Evolutionary conservation across 345 rosid species (phyloP).

Genomic region (Camelina sativa): DNA sequence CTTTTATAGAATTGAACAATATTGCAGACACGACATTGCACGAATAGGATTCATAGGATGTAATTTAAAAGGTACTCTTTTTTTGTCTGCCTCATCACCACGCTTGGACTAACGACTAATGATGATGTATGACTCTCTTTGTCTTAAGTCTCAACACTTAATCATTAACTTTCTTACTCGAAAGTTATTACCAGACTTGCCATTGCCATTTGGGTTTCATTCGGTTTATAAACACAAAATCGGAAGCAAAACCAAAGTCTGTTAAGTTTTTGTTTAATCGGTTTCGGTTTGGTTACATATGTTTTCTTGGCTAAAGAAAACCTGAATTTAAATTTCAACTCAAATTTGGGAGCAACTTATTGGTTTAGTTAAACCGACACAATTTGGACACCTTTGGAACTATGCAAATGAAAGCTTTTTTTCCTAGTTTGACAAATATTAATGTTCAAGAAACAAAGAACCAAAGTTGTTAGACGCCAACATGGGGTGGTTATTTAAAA

Average conservation of each 20-base stretch:
- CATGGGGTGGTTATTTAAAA: slow-evolving; percentile 26
- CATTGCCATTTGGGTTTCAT: no score
- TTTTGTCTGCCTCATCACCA: neutral
- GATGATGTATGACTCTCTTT: neutral
- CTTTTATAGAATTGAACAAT: neutral
- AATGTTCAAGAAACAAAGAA: slow-evolving; percentile 26
- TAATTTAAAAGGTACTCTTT: neutral
- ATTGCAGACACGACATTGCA: neutral
- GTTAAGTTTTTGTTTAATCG: no score
- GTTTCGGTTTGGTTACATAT: neutral
- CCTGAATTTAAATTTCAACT: neutral
- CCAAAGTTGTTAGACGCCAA: slow-evolving; percentile 28
- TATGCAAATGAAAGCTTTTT: neutral
- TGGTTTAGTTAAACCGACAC: slow-evolving; percentile 1
- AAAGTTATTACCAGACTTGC: no score
- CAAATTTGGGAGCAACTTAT: neutral
- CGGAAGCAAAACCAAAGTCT: no score
- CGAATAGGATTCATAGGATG: neutral
- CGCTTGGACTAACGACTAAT: neutral
- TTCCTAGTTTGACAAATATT: neutral
- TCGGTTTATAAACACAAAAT: no score
- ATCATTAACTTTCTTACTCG: no score
- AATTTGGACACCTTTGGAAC: neutral
- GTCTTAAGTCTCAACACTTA: neutral
- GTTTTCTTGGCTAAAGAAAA: neutral